A percentile compares a stretch with the other conserved stretches of the same genome.
These are phyloP conservation scores for Aechmea fasciata DNA, from an alignment of 176 grass and related monocot species.

Conservation along the genomic window DNA sequence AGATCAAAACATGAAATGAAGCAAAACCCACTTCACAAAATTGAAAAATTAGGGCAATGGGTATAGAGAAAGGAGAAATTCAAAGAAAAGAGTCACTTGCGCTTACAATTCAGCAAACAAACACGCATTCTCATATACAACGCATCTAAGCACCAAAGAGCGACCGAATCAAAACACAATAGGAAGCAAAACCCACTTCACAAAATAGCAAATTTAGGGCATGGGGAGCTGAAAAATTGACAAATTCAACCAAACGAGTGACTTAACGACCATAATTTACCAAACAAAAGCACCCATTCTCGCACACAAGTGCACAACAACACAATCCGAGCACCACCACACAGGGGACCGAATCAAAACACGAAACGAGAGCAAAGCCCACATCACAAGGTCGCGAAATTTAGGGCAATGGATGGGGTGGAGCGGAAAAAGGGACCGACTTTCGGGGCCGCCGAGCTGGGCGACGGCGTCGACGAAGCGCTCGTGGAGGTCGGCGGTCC, in stretches of 20 bases:
- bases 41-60: too few species aligned
- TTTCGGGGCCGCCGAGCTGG: conserved; percentile 94
- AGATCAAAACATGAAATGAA: not conserved
- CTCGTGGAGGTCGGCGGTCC: conserved; percentile 97
- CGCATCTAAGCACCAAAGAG: not conserved
- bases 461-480: conserved; percentile 96
- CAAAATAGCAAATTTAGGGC: not conserved
- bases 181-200: not conserved
- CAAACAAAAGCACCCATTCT: not conserved
- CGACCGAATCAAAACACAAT: not conserved
- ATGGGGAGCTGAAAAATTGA: not conserved
- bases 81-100: too few species aligned
- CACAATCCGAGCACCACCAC: too few species aligned
- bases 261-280: not conserved
- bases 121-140: too few species aligned
- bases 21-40: too few species aligned
- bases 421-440: conserved; percentile 27
- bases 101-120: too few species aligned
- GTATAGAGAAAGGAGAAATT: too few species aligned
- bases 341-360: not conserved
- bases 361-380: not conserved
- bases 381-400: not conserved
- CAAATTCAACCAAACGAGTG: too few species aligned
- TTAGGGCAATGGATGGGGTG: not conserved
- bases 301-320: not conserved